Evolutionary conservation across 306 rosid species (phyloP).

Genomic region (Begonia fuchsioides): DNA sequence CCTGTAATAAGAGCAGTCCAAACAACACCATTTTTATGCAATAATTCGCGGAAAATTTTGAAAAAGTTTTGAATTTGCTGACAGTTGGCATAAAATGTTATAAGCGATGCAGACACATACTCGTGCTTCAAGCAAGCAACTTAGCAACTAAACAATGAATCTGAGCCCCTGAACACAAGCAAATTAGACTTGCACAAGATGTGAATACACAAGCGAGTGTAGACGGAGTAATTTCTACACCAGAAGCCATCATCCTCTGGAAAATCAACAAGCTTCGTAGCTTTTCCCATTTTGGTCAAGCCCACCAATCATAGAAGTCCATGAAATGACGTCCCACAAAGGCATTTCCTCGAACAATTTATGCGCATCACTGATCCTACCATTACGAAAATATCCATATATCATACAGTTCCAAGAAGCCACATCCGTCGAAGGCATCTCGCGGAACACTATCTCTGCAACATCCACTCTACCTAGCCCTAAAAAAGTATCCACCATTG

Average conservation of each 20-base stretch:
- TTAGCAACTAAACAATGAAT: slow-evolving; percentile 42
- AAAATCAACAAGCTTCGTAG: slow-evolving; percentile 43
- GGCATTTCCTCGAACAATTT: slow-evolving; percentile 48
- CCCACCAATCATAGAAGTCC: slow-evolving; percentile 70
- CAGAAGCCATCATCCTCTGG: slow-evolving; percentile 32
- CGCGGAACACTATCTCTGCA: slow-evolving; percentile 43
- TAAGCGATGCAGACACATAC: slow-evolving; percentile 50
- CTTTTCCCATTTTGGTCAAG: slow-evolving; percentile 55
- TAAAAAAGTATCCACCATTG: slow-evolving; percentile 37
- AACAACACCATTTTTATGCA: slow-evolving; percentile 47
- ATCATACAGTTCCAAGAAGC: slow-evolving; percentile 79
- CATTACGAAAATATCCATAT: slow-evolving; percentile 50
- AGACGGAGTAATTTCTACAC: slow-evolving; percentile 25
- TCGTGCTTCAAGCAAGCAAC: slow-evolving; percentile 35
- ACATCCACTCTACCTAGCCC: slow-evolving; percentile 36
- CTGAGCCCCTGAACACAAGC: slow-evolving; percentile 35
- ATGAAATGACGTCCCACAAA: slow-evolving; percentile 41
- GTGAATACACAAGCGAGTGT: slow-evolving; percentile 52
- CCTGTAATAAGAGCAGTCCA: slow-evolving; percentile 86
- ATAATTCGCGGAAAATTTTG: slow-evolving; percentile 26
- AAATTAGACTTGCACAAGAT: slow-evolving; percentile 36
- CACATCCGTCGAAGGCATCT: slow-evolving; percentile 51
- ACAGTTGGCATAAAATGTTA: slow-evolving; percentile 60
- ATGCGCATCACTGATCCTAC: slow-evolving; percentile 49
- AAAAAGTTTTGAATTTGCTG: slow-evolving; percentile 28